These are phyloP conservation scores for Sistotremastrum suecicum DNA, from an alignment of 768 basidiomycete genomes.

Conservation along the genomic window DNA sequence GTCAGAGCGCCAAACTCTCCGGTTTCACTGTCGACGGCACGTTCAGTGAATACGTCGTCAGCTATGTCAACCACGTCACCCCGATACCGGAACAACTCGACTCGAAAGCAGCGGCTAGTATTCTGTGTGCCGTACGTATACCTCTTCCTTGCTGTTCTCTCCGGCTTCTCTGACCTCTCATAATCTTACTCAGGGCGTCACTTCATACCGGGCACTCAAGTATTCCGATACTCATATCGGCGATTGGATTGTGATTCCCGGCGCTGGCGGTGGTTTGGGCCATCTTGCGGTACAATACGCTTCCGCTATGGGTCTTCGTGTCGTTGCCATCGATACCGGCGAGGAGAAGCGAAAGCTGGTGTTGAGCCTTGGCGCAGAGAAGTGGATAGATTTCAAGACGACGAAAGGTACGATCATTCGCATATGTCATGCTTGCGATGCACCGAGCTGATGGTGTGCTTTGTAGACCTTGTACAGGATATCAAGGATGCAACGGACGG, in stretches of 20 bases:
- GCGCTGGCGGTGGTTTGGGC: slow-evolving; percentile 73
- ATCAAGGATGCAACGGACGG: slow-evolving; percentile 53
- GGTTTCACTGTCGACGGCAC: slow-evolving; percentile 72
- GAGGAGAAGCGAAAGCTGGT: slow-evolving; percentile 54
- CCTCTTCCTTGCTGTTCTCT: background rate
- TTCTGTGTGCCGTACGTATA: slow-evolving; percentile 57
- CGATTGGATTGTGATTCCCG: slow-evolving; percentile 65
- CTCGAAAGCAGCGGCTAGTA: slow-evolving; percentile 55
- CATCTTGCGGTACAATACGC: slow-evolving; percentile 82
- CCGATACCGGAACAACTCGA: slow-evolving; percentile 59
- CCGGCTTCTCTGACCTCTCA: background rate
- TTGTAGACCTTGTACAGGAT: slow-evolving; percentile 46
- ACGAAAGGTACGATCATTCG: slow-evolving; percentile 18
- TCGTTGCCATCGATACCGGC: slow-evolving; percentile 67
- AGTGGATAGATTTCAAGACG: slow-evolving; percentile 66
- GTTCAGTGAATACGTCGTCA: slow-evolving; percentile 60
- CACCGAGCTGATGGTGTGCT: too few relatives aligned
- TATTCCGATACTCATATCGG: slow-evolving; percentile 48
- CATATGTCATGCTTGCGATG: too few relatives aligned
- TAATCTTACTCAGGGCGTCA: slow-evolving; percentile 40
- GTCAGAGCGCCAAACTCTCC: slow-evolving; percentile 40
- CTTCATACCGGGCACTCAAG: slow-evolving; percentile 79
- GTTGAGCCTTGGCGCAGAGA: slow-evolving; percentile 51
- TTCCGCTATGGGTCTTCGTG: slow-evolving; percentile 57
- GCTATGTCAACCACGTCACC: slow-evolving; percentile 60